A percentile compares a stretch with the other conserved stretches of the same genome.
Conservation (phyloP, 2,329 filamentous ascomycete species). For the Colletotrichum sublineola region DNA sequence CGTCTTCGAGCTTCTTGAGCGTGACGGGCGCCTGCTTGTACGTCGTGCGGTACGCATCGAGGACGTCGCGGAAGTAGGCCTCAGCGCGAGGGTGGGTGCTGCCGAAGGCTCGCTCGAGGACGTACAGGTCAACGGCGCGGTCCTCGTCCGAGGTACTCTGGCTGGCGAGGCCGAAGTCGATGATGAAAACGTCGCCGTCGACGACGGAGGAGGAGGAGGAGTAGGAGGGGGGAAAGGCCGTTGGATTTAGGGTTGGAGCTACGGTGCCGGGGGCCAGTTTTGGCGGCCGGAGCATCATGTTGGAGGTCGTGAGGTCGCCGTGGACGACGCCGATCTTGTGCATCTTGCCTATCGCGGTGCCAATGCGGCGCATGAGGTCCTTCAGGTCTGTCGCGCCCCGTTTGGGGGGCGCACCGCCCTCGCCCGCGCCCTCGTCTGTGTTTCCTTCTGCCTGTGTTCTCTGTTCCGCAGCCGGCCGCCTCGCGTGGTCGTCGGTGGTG, state of each 20-base stretch:
- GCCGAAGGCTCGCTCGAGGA: conserved; percentile 92
- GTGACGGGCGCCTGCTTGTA: conserved; percentile 83
- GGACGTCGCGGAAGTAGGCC: conserved; percentile 78
- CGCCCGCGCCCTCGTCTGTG: not conserved
- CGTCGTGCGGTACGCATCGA: conserved; percentile 79
- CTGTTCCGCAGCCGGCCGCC: conserved; percentile 38
- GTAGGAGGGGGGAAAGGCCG: not conserved
- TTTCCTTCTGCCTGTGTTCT: not conserved
- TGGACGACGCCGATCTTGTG: conserved; percentile 91
- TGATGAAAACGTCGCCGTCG: conserved; percentile 85
- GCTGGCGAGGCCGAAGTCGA: conserved; percentile 92
- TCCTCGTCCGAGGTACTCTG: conserved; percentile 90
- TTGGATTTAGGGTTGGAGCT: conserved; percentile 40
- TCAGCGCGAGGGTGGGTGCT: conserved; percentile 94
- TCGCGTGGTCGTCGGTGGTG: conserved; percentile 46
- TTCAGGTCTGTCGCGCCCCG: conserved; percentile 65
- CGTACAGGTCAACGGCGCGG: conserved; percentile 94
- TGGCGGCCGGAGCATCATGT: conserved; percentile 82
- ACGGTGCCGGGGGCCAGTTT: conserved; percentile 32
- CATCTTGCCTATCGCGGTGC: conserved; percentile 78
- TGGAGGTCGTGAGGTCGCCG: conserved; percentile 96
- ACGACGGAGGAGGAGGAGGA: conserved; percentile 47
- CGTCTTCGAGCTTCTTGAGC: conserved; percentile 88
- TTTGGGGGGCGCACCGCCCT: not conserved
- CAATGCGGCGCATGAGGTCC: conserved; percentile 78